Evolutionary conservation across 345 rosid genomes (phyloP).

Genomic region (Eucalyptus erythrocorys): DNA sequence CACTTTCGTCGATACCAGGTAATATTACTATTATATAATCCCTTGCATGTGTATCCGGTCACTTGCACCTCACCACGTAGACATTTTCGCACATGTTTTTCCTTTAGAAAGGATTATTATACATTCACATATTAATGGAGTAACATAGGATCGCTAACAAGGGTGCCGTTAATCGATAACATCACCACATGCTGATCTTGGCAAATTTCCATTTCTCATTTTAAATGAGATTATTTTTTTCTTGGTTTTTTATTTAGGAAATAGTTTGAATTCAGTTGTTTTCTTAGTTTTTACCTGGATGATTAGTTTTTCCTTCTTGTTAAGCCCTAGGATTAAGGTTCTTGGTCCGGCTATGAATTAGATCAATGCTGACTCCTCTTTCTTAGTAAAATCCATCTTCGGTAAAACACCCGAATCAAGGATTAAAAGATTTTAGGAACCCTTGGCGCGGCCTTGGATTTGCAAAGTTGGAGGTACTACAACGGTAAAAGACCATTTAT

Average conservation of each 20-base stretch:
- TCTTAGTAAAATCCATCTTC: not conserved
- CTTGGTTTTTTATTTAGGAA: not conserved
- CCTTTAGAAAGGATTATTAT: not conserved
- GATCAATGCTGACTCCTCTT: not conserved
- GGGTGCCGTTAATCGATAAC: not conserved
- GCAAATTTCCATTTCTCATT: not conserved
- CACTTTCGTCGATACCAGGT: not conserved
- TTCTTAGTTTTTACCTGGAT: not conserved
- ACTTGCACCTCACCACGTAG: too few relatives aligned
- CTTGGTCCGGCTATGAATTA: not conserved
- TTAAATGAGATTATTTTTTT: not conserved
- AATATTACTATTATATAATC: too few relatives aligned
- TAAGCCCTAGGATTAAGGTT: not conserved
- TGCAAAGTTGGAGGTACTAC: not conserved
- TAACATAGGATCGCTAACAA: not conserved
- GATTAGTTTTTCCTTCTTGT: not conserved
- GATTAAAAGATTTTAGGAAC: not conserved
- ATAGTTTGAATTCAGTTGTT: not conserved
- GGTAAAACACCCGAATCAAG: not conserved
- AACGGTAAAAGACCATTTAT: not conserved
- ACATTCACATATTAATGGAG: not conserved
- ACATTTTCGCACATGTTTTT: not conserved
- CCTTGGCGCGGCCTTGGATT: not conserved
- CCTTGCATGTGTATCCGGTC: not conserved
- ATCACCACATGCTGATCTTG: not conserved